Conservation (phyloP, 495 filamentous ascomycete genomes). For the Staphylotrichum tortipilum region DNA sequence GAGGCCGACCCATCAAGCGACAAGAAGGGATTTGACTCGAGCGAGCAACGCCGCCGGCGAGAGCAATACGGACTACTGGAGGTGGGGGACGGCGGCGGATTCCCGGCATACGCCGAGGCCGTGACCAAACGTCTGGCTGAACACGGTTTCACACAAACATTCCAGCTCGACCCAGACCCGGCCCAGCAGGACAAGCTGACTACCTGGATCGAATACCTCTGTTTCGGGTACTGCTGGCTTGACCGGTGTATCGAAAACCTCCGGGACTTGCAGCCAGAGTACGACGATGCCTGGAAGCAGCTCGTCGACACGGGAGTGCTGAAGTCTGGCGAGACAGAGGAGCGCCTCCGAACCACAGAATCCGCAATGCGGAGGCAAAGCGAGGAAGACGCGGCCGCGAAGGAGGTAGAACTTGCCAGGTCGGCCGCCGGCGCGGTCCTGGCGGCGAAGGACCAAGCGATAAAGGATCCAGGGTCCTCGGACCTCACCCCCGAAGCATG, state of each 20-base stretch:
- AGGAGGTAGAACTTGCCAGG: slow-evolving; percentile 1
- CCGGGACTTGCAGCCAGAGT: neutral
- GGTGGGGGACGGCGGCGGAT: no score
- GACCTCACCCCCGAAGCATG: neutral
- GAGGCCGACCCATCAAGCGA: no score
- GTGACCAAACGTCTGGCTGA: slow-evolving; percentile 4
- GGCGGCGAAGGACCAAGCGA: neutral
- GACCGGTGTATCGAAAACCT: neutral
- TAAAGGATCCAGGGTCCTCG: neutral
- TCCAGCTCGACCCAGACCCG: slow-evolving; percentile 12
- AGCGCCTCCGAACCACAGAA: slow-evolving; percentile 1
- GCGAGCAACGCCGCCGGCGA: no score
- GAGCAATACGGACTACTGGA: no score
- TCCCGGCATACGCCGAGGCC: slow-evolving; percentile 7
- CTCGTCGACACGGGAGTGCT: slow-evolving; percentile 8
- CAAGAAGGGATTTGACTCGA: no score
- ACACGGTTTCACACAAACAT: slow-evolving; percentile 6
- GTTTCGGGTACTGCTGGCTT: slow-evolving; percentile 11
- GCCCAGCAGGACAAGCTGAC: slow-evolving; percentile 6
- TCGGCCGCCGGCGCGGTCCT: neutral
- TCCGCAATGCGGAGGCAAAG: neutral
- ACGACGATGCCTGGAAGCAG: slow-evolving; percentile 8
- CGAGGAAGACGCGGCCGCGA: neutral
- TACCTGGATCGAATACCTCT: slow-evolving; percentile 22
- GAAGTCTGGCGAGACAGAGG: slow-evolving; percentile 6